phyloP scores from a whole-genome alignment of 2,329 filamentous ascomycete species.

The Calonectria pteridis region DNA sequence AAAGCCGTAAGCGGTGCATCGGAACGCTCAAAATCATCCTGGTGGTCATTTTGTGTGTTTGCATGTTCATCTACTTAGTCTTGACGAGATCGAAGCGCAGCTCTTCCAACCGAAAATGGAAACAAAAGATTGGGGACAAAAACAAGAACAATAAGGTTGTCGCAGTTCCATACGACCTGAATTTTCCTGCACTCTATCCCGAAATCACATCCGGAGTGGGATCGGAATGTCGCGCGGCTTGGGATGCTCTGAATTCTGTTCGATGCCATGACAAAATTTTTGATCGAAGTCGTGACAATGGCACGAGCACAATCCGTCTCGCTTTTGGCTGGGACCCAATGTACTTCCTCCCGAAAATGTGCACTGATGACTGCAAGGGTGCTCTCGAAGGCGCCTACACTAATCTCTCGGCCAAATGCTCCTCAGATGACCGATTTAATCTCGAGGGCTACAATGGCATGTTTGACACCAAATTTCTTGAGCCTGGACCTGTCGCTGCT shows the following conservation, averaged over 20 bases:
- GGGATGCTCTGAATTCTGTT: not conserved
- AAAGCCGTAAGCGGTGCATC: not conserved
- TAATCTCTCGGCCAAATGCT: slow-evolving; percentile 1
- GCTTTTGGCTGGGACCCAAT: not conserved
- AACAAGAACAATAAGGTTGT: not conserved
- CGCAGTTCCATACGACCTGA: slow-evolving; percentile 1
- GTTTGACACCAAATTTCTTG: not conserved
- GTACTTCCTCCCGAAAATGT: slow-evolving; percentile 8
- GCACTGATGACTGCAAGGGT: not conserved
- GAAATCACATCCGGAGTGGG: not conserved
- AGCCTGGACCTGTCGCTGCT: not conserved
- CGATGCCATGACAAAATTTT: slow-evolving; percentile 20
- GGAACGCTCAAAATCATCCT: not conserved
- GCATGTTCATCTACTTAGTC: not conserved
- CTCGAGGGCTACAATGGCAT: slow-evolving; percentile 1
- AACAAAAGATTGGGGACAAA: not conserved
- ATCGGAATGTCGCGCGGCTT: slow-evolving; percentile 7
- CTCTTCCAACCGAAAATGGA: not conserved
- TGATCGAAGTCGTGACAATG: slow-evolving; percentile 8
- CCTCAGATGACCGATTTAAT: not conserved
- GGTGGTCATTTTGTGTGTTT: not conserved
- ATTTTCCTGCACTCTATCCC: slow-evolving; percentile 19
- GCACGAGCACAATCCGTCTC: not conserved
- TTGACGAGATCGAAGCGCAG: not conserved
- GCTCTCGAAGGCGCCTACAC: slow-evolving; percentile 1